These are phyloP conservation scores for Gentiana straminea DNA, from an alignment of 257 asterid species.

Conservation along the genomic window DNA sequence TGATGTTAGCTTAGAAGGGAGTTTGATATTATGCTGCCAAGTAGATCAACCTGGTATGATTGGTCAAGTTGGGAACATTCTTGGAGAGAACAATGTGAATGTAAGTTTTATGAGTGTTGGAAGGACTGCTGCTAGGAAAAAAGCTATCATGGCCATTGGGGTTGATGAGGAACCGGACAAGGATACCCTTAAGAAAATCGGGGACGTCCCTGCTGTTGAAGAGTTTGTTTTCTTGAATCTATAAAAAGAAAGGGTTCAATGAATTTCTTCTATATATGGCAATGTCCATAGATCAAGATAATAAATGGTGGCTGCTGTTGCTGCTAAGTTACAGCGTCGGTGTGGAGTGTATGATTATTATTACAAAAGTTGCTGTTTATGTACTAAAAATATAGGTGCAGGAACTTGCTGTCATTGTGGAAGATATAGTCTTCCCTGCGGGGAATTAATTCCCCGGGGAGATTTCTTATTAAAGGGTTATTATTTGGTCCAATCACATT, in stretches of 20 bases:
- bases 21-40: slow-evolving; percentile 73
- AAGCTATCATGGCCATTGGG: slow-evolving; percentile 94
- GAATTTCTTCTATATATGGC: too few relatives aligned
- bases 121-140: slow-evolving; percentile 64
- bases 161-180: slow-evolving; percentile 87
- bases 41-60: slow-evolving; percentile 99
- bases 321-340: too few relatives aligned
- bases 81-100: slow-evolving; percentile 70
- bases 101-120: slow-evolving; percentile 98
- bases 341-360: neutral
- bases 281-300: neutral
- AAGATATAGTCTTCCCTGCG: too few relatives aligned
- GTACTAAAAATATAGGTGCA: too few relatives aligned
- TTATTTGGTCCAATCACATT: too few relatives aligned
- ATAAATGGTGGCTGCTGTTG: neutral
- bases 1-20: slow-evolving; percentile 90
- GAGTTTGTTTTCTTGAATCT: slow-evolving; percentile 84
- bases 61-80: slow-evolving; percentile 77
- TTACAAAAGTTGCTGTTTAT: neutral
- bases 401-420: too few relatives aligned
- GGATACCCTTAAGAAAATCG: slow-evolving; percentile 71
- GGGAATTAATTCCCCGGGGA: too few relatives aligned
- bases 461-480: too few relatives aligned
- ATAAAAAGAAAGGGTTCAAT: slow-evolving; percentile 6
- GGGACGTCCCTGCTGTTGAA: slow-evolving; percentile 71